phyloP scores from a whole-genome alignment of 148 eudicot genomes.

The Linanthus parryae region DNA sequence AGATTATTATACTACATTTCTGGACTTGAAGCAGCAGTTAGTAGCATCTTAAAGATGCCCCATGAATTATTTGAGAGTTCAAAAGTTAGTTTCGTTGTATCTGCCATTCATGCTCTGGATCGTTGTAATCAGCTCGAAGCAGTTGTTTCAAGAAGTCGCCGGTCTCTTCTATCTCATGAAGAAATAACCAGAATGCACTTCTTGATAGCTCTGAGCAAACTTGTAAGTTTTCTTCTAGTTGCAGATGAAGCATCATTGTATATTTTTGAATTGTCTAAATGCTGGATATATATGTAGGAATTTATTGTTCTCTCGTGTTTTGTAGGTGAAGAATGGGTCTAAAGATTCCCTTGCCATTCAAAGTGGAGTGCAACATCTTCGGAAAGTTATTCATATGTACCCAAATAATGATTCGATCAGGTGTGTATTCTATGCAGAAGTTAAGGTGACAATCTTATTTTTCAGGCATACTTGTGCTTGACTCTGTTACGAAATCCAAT shows the following conservation, averaged over 20 bases:
- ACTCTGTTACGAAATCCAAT: too few species aligned
- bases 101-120: constrained; percentile 79
- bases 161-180: constrained; percentile 42
- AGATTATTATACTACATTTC: constrained; percentile 55
- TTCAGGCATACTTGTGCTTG: too few species aligned
- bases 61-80: constrained; percentile 55
- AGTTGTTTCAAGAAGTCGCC: constrained; percentile 64
- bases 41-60: constrained; percentile 64
- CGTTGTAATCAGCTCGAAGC: constrained; percentile 46
- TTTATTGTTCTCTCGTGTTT: constrained; percentile 5
- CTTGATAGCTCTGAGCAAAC: constrained; percentile 61
- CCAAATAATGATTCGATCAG: constrained; percentile 64
- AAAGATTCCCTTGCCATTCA: constrained; percentile 42
- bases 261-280: too few species aligned
- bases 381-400: constrained; percentile 71
- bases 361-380: constrained; percentile 68
- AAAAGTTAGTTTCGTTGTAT: constrained; percentile 69
- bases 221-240: constrained; percentile 42
- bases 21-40: constrained; percentile 54
- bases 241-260: background rate
- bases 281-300: too few species aligned
- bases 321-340: constrained; percentile 60
- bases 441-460: background rate
- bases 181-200: constrained; percentile 69
- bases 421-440: constrained; percentile 25